Evolutionary conservation across 2,329 filamentous ascomycete species (phyloP).

Genomic region (Epichloe gansuensis): DNA sequence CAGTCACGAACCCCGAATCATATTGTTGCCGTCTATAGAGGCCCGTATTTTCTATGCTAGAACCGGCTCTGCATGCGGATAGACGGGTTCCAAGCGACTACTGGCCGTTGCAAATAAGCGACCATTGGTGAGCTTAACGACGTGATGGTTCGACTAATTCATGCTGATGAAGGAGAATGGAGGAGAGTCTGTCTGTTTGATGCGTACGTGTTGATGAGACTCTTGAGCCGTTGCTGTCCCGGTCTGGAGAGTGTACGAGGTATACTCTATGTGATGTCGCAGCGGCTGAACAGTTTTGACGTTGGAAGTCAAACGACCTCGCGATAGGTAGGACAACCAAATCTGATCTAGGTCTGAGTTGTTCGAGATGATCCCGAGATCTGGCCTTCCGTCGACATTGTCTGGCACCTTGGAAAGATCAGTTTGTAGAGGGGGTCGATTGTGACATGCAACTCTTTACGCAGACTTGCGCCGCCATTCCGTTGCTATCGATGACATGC

Average conservation of each 20-base stretch:
- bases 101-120: slow-evolving; percentile 20
- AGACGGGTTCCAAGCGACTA: slow-evolving; percentile 42
- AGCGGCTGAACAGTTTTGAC: no score
- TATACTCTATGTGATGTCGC: no score
- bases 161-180: no score
- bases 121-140: no score
- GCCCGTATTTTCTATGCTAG: slow-evolving; percentile 49
- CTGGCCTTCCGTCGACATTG: not conserved
- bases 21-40: slow-evolving; percentile 37
- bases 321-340: not conserved
- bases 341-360: not conserved
- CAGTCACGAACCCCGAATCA: slow-evolving; percentile 48
- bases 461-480: not conserved
- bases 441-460: not conserved
- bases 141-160: no score
- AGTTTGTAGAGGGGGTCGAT: not conserved
- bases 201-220: no score
- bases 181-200: no score
- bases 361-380: not conserved
- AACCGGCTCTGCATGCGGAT: slow-evolving; percentile 43
- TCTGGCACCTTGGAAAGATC: not conserved
- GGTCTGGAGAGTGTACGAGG: no score
- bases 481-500: not conserved
- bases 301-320: not conserved
- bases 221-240: no score